These are phyloP conservation scores for Cystobasidium slooffiae DNA, from an alignment of 1,284 basidiomycete species.

Conservation along the genomic window DNA sequence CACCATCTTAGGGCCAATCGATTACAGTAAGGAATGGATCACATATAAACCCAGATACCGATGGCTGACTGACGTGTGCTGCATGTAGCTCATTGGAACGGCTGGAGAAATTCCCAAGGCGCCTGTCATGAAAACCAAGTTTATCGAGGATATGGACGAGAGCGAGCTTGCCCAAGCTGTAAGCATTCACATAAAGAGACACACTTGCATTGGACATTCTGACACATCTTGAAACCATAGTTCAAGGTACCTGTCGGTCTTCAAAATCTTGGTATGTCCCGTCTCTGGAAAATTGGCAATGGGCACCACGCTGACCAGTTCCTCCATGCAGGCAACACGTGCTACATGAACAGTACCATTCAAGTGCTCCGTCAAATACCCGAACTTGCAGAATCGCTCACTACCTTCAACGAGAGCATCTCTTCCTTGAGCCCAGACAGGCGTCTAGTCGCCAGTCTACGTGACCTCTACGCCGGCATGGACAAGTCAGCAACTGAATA, in stretches of 20 bases:
- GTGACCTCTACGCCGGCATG: slow-evolving; percentile 76
- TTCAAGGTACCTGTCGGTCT: slow-evolving; percentile 66
- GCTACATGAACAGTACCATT: slow-evolving; percentile 94
- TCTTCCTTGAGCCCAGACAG: slow-evolving; percentile 55
- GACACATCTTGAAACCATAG: slow-evolving; percentile 29
- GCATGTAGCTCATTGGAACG: slow-evolving; percentile 75
- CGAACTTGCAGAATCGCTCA: slow-evolving; percentile 75
- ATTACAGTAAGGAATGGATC: slow-evolving; percentile 48
- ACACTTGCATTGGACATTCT: slow-evolving; percentile 7
- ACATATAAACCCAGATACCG: background rate
- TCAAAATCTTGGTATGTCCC: slow-evolving; percentile 48
- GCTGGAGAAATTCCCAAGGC: slow-evolving; percentile 89
- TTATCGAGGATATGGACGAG: slow-evolving; percentile 84
- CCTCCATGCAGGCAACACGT: slow-evolving; percentile 55
- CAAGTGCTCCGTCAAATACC: slow-evolving; percentile 90
- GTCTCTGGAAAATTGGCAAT: too few relatives aligned
- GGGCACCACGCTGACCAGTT: background rate
- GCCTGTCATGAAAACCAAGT: slow-evolving; percentile 75
- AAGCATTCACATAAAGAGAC: slow-evolving; percentile 44
- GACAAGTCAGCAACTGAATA: slow-evolving; percentile 75
- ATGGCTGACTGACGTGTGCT: background rate
- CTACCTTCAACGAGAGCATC: slow-evolving; percentile 60
- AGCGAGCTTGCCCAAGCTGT: slow-evolving; percentile 77
- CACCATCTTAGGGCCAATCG: slow-evolving; percentile 49
- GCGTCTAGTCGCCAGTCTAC: slow-evolving; percentile 64